These are phyloP conservation scores for Candida xyloterini DNA, from an alignment of 805 yeast species.

Conservation along the genomic window DNA sequence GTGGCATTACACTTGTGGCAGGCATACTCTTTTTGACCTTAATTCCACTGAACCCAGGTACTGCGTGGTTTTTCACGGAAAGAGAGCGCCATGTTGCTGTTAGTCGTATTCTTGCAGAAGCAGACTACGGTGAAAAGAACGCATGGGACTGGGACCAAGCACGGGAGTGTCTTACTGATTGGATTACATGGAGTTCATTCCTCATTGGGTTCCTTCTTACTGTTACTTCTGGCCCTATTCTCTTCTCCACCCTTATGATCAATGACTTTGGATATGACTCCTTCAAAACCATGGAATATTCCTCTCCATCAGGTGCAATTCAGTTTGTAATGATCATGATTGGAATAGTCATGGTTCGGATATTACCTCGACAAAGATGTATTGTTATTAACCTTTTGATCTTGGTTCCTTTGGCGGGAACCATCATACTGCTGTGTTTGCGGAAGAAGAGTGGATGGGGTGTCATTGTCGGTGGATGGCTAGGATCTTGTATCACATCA, in stretches of 20 bases:
- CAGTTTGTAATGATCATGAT: constrained; percentile 28
- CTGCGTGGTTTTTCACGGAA: constrained; percentile 47
- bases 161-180: constrained; percentile 51
- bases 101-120: constrained; percentile 42
- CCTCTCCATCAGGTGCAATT: constrained; percentile 33
- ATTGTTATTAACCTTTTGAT: constrained; percentile 16
- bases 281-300: constrained; percentile 25
- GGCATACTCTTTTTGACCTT: constrained; percentile 38
- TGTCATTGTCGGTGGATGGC: constrained; percentile 22
- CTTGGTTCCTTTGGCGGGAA: constrained; percentile 26
- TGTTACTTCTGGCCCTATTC: constrained; percentile 44
- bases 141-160: constrained; percentile 54
- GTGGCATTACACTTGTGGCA: constrained; percentile 50
- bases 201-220: constrained; percentile 41
- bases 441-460: constrained; percentile 21
- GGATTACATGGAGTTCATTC: constrained; percentile 47
- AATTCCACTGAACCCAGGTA: constrained; percentile 49
- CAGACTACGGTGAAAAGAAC: constrained; percentile 43
- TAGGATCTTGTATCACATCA: constrained; percentile 22
- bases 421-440: constrained; percentile 16
- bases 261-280: constrained; percentile 34
- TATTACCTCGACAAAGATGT: constrained; percentile 26
- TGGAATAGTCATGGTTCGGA: constrained; percentile 18
- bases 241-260: constrained; percentile 27
- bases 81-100: constrained; percentile 48